Percentiles rank a stretch among this genome's conserved stretches.
These are phyloP conservation scores for Hymenoscyphus albidus DNA, from an alignment of 2,329 filamentous ascomycete genomes.

Conservation along the genomic window DNA sequence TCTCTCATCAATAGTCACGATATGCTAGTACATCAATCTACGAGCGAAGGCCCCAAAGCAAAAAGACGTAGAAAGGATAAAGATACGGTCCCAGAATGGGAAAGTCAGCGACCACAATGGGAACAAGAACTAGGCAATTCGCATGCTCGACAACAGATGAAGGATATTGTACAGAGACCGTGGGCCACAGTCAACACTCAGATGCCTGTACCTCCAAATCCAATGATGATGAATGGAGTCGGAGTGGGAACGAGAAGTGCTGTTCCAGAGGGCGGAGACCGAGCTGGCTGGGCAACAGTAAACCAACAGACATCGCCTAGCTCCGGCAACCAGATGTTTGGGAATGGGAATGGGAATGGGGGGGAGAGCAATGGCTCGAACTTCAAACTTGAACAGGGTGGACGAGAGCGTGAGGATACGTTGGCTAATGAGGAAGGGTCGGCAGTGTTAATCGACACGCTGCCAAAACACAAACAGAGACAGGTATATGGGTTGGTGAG, in stretches of 20 bases:
- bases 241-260: slow-evolving; percentile 9
- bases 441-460: slow-evolving; percentile 29
- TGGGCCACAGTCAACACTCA: slow-evolving; percentile 30
- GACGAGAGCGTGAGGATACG: slow-evolving; percentile 27
- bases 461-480: slow-evolving; percentile 33
- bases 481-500: slow-evolving; percentile 33
- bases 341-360: slow-evolving; percentile 11
- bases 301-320: slow-evolving; percentile 17
- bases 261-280: slow-evolving; percentile 11
- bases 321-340: slow-evolving; percentile 22
- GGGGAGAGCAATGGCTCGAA: slow-evolving; percentile 39
- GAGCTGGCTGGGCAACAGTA: slow-evolving; percentile 25
- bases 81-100: slow-evolving; percentile 26
- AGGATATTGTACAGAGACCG: slow-evolving; percentile 23
- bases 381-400: slow-evolving; percentile 32
- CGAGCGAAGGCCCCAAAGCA: slow-evolving; percentile 16
- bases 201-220: not conserved
- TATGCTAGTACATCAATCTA: slow-evolving; percentile 4
- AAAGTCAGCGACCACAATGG: slow-evolving; percentile 30
- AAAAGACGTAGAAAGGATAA: slow-evolving; percentile 24
- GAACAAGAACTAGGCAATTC: slow-evolving; percentile 28
- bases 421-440: slow-evolving; percentile 23
- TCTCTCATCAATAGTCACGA: slow-evolving; percentile 13
- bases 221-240: slow-evolving; percentile 17
- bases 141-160: slow-evolving; percentile 25